Evolutionary conservation across 2,329 filamentous ascomycete species (phyloP).

Genomic region (Cercospora sesami): DNA sequence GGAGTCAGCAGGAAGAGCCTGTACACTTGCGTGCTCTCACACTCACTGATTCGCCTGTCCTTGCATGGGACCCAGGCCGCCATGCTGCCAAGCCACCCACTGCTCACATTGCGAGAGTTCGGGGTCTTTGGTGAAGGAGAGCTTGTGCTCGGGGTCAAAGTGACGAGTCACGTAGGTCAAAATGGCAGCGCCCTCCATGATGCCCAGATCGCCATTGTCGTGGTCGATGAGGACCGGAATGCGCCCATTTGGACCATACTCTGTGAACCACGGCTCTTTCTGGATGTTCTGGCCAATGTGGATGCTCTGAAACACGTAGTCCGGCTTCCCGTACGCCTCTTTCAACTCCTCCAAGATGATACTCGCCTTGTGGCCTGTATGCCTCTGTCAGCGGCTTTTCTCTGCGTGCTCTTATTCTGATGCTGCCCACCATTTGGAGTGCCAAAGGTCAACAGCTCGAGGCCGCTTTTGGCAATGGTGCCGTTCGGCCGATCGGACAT

Average conservation of each 20-base stretch:
- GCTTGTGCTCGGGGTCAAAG: conserved; percentile 50
- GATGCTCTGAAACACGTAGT: conserved; percentile 61
- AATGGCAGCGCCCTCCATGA: conserved; percentile 49
- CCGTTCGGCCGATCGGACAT: conserved; percentile 52
- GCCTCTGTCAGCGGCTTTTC: background rate
- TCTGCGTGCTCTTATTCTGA: background rate
- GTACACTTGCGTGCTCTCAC: background rate
- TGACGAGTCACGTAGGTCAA: conserved; percentile 48
- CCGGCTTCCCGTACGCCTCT: conserved; percentile 59
- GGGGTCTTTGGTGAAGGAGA: conserved; percentile 50
- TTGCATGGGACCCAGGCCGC: conserved; percentile 39
- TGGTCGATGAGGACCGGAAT: conserved; percentile 68
- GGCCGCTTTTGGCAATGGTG: conserved; percentile 62
- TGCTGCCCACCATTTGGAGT: conserved; percentile 44
- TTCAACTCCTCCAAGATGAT: conserved; percentile 67
- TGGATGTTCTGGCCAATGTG: conserved; percentile 64
- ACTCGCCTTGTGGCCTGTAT: conserved; percentile 51
- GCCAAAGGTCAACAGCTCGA: conserved; percentile 63
- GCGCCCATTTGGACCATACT: conserved; percentile 63
- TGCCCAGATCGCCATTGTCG: conserved; percentile 59
- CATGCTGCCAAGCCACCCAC: conserved; percentile 61
- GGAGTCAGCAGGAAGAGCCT: background rate
- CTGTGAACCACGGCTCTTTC: conserved; percentile 67
- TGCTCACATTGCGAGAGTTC: conserved; percentile 54
- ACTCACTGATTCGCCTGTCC: conserved; percentile 39